Evolutionary conservation across 208 protist species (phyloP).

Genomic region (Crithidia mellificae): DNA sequence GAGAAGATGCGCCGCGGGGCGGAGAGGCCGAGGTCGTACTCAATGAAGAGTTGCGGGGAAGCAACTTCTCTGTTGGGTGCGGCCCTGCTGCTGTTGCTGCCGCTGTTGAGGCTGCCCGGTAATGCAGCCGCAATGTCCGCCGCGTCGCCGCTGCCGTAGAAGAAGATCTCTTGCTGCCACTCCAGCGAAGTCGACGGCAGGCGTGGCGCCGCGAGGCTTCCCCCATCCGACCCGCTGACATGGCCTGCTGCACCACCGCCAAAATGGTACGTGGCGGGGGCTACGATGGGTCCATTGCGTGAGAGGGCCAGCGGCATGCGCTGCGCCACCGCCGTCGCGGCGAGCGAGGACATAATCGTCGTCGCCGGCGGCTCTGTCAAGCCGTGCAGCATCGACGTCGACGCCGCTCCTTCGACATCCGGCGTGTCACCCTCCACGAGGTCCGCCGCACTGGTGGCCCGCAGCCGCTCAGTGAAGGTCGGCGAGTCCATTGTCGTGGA

Average conservation of each 20-base stretch:
- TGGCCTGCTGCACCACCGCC: background rate
- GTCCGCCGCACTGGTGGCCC: background rate
- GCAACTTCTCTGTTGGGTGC: background rate
- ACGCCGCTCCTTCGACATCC: background rate
- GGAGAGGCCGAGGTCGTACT: constrained; percentile 40
- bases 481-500: constrained; percentile 1
- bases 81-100: background rate
- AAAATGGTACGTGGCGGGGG: background rate
- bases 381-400: background rate
- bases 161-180: constrained; percentile 6
- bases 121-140: background rate
- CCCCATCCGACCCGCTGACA: background rate
- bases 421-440: background rate
- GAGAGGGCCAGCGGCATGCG: constrained; percentile 27
- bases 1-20: constrained; percentile 40
- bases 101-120: no score
- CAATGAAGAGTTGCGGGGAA: constrained; percentile 14
- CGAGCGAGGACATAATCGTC: constrained; percentile 28
- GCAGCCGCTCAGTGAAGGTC: background rate
- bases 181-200: no score
- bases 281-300: constrained; percentile 3
- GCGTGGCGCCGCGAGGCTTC: no score
- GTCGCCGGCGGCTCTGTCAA: background rate
- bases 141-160: background rate
- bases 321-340: constrained; percentile 14